Evolutionary conservation across 352 stramenopile genomes (phyloP).

Genomic region (Globisporangium heterothallicum): DNA sequence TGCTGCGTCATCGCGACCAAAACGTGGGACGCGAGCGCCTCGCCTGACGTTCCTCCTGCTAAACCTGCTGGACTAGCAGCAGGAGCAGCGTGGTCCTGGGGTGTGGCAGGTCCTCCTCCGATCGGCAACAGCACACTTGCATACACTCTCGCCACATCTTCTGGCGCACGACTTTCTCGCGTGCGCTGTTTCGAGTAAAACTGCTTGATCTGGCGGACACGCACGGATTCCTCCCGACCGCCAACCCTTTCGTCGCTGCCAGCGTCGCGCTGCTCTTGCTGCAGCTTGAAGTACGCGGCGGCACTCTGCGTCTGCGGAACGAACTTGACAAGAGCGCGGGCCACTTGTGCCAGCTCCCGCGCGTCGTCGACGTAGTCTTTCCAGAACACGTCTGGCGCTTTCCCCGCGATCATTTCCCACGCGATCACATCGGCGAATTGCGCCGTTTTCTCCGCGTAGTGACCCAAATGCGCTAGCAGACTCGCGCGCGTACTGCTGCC

Average conservation of each 20-base stretch:
- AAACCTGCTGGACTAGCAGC: not conserved
- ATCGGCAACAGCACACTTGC: conserved; percentile 16
- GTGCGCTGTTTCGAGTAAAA: conserved; percentile 9
- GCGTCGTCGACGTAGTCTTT: conserved; percentile 42
- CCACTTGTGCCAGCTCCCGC: conserved; percentile 31
- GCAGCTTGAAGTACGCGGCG: not conserved
- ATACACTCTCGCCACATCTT: conserved; percentile 5
- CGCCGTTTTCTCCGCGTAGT: conserved; percentile 30
- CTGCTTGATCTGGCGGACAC: conserved; percentile 27
- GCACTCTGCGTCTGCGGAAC: conserved; percentile 13
- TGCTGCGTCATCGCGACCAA: conserved; percentile 8
- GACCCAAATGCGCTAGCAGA: conserved; percentile 31
- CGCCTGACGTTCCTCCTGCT: not conserved
- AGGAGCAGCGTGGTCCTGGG: not conserved
- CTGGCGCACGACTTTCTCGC: not conserved
- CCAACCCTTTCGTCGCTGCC: conserved; percentile 2
- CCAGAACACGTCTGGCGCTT: conserved; percentile 37
- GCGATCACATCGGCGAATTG: conserved; percentile 34
- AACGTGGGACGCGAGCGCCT: not conserved
- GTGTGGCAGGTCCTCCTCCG: not conserved
- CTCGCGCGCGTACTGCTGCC: conserved; percentile 10
- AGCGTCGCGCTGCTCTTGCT: not conserved
- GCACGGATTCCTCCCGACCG: conserved; percentile 19
- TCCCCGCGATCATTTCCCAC: conserved; percentile 47
- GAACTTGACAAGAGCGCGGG: conserved; percentile 25